phyloP scores from a whole-genome alignment of 768 basidiomycete species.

The Boletus sp. region DNA sequence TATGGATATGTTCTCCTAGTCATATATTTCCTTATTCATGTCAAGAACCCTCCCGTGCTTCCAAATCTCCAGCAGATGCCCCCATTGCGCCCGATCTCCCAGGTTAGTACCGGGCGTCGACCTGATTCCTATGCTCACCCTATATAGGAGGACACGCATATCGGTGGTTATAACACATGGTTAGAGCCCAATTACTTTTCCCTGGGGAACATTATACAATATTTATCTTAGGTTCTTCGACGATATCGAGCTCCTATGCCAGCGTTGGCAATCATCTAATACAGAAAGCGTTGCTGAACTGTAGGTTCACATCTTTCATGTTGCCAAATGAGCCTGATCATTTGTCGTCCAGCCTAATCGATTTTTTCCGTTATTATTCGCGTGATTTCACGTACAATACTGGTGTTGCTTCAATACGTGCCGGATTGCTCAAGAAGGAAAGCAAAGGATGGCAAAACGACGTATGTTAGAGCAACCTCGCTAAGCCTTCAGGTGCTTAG shows the following conservation, averaged over 20 bases:
- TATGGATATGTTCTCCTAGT: conserved; percentile 98
- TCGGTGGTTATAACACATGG: conserved; percentile 84
- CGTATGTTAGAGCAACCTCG: conserved; percentile 43
- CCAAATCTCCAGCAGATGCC: conserved; percentile 97
- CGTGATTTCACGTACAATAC: conserved; percentile 91
- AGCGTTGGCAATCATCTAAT: conserved; percentile 94
- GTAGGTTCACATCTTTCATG: conserved; percentile 42
- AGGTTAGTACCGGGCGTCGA: conserved; percentile 42
- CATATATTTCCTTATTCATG: conserved; percentile 96
- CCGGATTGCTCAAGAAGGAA: conserved; percentile 86
- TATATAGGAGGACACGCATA: conserved; percentile 71
- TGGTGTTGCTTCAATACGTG: conserved; percentile 87
- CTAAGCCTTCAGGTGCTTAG: conserved; percentile 4
- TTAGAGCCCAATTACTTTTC: conserved; percentile 27
- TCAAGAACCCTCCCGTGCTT: conserved; percentile 94
- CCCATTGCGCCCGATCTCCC: conserved; percentile 81
- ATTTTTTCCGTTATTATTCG: conserved; percentile 96
- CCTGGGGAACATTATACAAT: conserved; percentile 9
- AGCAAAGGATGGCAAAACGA: conserved; percentile 95
- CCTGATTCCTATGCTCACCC: conserved; percentile 11
- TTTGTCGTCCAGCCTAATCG: conserved; percentile 69
- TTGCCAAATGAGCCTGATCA: conserved; percentile 3
- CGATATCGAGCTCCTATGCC: conserved; percentile 88
- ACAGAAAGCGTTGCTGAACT: conserved; percentile 90
- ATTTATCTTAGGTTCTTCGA: conserved; percentile 79